Percentiles rank a stretch among this genome's conserved stretches.
Evolutionary conservation across 768 basidiomycete genomes (phyloP).

Genomic region (Lactarius akahatsu): DNA sequence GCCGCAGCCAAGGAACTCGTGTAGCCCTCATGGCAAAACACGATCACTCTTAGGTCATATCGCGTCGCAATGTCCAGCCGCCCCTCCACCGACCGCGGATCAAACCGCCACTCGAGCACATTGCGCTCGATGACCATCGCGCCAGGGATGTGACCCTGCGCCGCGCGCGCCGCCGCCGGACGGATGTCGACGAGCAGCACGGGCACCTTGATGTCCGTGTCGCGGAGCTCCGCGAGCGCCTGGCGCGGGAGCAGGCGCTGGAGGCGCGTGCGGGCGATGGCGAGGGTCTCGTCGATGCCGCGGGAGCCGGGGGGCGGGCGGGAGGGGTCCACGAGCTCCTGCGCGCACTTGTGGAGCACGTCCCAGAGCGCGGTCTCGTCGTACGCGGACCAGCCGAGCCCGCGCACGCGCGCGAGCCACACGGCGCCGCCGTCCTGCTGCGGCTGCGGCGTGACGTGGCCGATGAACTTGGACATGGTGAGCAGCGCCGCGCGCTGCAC

Average conservation of each 20-base stretch:
- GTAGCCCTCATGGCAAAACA: constrained; percentile 74
- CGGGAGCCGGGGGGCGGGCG: constrained; percentile 63
- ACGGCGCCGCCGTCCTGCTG: constrained; percentile 29
- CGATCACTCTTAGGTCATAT: constrained; percentile 71
- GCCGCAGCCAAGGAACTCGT: constrained; percentile 72
- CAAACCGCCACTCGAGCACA: constrained; percentile 77
- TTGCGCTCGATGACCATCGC: constrained; percentile 76
- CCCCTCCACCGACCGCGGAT: constrained; percentile 56
- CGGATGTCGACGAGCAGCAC: constrained; percentile 79
- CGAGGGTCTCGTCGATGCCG: constrained; percentile 57
- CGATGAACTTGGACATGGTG: constrained; percentile 66
- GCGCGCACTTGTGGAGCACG: constrained; percentile 61
- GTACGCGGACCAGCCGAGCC: constrained; percentile 53
- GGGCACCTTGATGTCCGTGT: constrained; percentile 49
- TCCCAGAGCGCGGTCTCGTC: constrained; percentile 72
- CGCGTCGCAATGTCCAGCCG: constrained; percentile 67
- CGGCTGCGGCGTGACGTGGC: constrained; percentile 44
- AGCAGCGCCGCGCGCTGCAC: constrained; percentile 70
- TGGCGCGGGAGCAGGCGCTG: constrained; percentile 60
- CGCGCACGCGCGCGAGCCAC: constrained; percentile 50
- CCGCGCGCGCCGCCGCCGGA: constrained; percentile 56
- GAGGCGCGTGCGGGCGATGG: constrained; percentile 58
- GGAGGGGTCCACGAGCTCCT: constrained; percentile 58
- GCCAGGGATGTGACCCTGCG: constrained; percentile 60
- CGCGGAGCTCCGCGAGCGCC: constrained; percentile 59